Conservation (phyloP, 2,329 filamentous ascomycete species). For the Fusarium tupiense region DNA sequence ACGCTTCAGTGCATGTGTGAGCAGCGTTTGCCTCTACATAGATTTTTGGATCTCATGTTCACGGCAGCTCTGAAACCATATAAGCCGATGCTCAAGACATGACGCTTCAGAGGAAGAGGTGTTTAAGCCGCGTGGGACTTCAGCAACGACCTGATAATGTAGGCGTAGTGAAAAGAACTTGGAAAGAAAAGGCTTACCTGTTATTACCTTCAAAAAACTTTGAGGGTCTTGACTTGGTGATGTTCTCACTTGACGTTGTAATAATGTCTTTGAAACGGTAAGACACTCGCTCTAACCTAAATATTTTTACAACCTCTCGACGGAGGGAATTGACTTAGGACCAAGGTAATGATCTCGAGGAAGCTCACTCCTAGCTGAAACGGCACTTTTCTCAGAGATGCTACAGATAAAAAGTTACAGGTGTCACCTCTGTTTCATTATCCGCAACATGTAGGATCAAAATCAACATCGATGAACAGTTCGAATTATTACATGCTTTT, state of each 20-base stretch:
- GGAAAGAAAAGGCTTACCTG: no score
- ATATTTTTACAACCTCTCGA: background rate
- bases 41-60: background rate
- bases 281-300: background rate
- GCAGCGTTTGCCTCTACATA: background rate
- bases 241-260: background rate
- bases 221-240: no score
- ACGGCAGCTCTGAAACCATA: background rate
- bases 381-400: background rate
- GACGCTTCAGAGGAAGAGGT: fast-evolving
- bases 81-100: no score
- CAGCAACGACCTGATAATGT: background rate
- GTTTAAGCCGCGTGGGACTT: background rate
- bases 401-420: no score
- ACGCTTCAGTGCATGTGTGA: background rate
- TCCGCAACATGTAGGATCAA: background rate
- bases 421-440: background rate
- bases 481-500: background rate
- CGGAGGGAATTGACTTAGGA: background rate
- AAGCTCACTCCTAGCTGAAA: background rate
- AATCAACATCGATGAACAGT: no score
- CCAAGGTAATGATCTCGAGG: background rate
- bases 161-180: background rate
- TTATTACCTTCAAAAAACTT: background rate
- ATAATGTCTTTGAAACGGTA: no score